Base-by-base conservation (phyloP, 73 alveolate genomes). In the Effrenium voratum region DNA sequence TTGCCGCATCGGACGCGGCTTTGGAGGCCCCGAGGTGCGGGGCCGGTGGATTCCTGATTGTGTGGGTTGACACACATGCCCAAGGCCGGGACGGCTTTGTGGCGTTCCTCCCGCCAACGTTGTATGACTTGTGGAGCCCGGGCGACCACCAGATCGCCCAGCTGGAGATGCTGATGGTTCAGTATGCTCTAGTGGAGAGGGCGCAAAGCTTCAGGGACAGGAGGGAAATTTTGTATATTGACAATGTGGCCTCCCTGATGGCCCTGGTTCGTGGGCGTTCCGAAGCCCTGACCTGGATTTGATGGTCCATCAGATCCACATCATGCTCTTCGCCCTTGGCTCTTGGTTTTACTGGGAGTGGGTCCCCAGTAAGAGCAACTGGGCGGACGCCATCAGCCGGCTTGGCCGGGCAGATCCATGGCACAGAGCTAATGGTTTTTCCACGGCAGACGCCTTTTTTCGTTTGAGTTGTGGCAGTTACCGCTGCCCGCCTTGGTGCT, bases 181-280 rank as follows among this genome's bases (percentile, higher is more conserved):
- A 45, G 24, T 22, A 26, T 43, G 91, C 72, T 32, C 32, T 80
- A 2, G 2, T 52, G 2, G 1, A 45, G 1, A 45, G 91, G 1
- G 72, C 91, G 46, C 45, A 68, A 0, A 10, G 32, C 72, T 80
- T 80, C 49, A 68, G 91, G 8, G 91, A 70, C 32, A 34, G 45
- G 10, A 16, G 91, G 45, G 91, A 70, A 0, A 26, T 80, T 45
- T 80, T 68, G 91, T 41, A 19, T 30, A 6, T 80, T 1, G 91
- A 80, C 30, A 80, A 80, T 49, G 70, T 49, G 32, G 91, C 91
- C 0, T 26, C 91, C 5, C 32, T 80, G 5, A 80, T 80, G 91
- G 3, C 72, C 70, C 49, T 46, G 34, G 45, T 45, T 5, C 70
- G 91, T 0, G 91, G 91, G 5, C 46, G 72, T 0, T n/a, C n/a